Percentiles rank a stretch among this genome's conserved stretches.
Conservation (phyloP, 768 basidiomycete genomes). For the Lactarius quietus region DNA sequence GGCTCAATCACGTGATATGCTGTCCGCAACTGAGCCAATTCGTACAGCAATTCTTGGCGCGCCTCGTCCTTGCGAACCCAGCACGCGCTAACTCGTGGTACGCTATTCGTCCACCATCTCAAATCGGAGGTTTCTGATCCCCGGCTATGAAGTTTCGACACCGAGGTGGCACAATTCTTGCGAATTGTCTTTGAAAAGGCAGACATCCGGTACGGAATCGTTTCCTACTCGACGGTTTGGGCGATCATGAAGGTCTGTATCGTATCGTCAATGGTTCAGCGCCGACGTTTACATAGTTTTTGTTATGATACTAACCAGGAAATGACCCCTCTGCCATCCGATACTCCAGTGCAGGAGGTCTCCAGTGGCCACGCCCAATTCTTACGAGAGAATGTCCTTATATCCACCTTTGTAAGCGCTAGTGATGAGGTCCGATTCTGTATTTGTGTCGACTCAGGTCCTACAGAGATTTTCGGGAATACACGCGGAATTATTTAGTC, state of each 20-base stretch:
- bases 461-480: too few relatives aligned
- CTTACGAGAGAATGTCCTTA: neutral
- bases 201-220: constrained; percentile 10
- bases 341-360: constrained; percentile 14
- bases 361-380: constrained; percentile 7
- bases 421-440: neutral
- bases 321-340: constrained; percentile 15
- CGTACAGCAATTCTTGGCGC: constrained; percentile 16
- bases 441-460: neutral
- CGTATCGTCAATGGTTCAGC: neutral
- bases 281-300: neutral
- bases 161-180: constrained; percentile 15
- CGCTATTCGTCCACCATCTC: neutral
- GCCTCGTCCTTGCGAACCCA: constrained; percentile 14
- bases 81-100: constrained; percentile 15
- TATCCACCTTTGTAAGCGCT: neutral
- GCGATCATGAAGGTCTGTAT: constrained; percentile 19
- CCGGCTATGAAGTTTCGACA: constrained; percentile 9
- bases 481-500: too few relatives aligned
- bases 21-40: constrained; percentile 15
- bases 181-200: neutral
- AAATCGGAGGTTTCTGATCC: too few relatives aligned
- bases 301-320: constrained; percentile 7
- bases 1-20: constrained; percentile 12
- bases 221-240: constrained; percentile 3